These are phyloP conservation scores for Dothideomycetes sp. DNA, from an alignment of 2,329 filamentous ascomycete species.

Conservation along the genomic window DNA sequence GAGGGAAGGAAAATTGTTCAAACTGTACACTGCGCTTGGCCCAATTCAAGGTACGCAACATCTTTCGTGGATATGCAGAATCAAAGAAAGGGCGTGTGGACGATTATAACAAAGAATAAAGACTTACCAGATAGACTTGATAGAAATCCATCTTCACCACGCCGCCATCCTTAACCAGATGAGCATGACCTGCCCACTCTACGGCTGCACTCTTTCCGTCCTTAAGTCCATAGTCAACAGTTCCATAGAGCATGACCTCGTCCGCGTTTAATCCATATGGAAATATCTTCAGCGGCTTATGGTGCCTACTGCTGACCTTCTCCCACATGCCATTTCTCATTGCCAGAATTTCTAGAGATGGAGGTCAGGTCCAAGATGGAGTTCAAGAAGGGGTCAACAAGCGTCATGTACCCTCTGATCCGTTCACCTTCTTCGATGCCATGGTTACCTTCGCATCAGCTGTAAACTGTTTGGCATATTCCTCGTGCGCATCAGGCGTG, in stretches of 20 bases:
- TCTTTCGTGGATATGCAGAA: no score
- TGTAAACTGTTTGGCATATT: slow-evolving; percentile 38
- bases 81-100: no score
- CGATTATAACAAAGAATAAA: no score
- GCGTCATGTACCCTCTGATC: slow-evolving; percentile 37
- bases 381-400: no score
- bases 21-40: no score
- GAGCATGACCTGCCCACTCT: slow-evolving; percentile 45
- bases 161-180: slow-evolving; percentile 40
- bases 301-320: slow-evolving; percentile 35
- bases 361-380: no score
- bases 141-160: slow-evolving; percentile 44
- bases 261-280: slow-evolving; percentile 34
- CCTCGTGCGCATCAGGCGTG: slow-evolving; percentile 35
- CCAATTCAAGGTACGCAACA: no score
- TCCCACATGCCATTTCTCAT: slow-evolving; percentile 44
- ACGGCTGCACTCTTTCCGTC: slow-evolving; percentile 34
- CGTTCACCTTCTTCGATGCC: slow-evolving; percentile 36
- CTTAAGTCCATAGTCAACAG: slow-evolving; percentile 41
- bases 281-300: slow-evolving; percentile 38
- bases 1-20: no score
- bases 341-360: slow-evolving; percentile 34
- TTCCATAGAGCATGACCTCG: slow-evolving; percentile 45
- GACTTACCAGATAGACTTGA: slow-evolving; percentile 40
- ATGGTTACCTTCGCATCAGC: slow-evolving; percentile 40